Conservation (phyloP, 495 filamentous ascomycete species). For the Penicillium argentinense region DNA sequence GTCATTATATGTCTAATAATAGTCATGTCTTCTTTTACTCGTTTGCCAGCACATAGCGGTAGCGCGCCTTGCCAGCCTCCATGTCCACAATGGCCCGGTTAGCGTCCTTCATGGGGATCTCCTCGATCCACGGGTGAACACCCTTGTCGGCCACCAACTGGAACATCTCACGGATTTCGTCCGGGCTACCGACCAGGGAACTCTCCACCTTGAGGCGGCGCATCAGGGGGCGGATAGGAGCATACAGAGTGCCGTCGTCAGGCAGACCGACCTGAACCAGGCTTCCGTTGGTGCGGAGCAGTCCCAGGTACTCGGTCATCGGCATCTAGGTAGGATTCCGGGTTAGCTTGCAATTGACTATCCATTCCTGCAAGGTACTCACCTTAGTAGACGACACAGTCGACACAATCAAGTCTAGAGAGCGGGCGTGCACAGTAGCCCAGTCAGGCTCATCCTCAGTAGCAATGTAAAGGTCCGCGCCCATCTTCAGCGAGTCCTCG, state of each 20-base stretch:
- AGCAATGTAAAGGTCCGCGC: conserved; percentile 71
- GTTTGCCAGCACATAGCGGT: conserved; percentile 74
- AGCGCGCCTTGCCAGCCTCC: conserved; percentile 67
- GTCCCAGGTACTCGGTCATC: conserved; percentile 62
- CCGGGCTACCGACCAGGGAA: conserved; percentile 68
- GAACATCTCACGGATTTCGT: conserved; percentile 81
- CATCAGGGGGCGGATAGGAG: conserved; percentile 59
- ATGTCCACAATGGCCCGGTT: conserved; percentile 72
- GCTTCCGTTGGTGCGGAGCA: conserved; percentile 67
- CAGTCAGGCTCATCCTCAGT: conserved; percentile 78
- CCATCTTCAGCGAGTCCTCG: conserved; percentile 65
- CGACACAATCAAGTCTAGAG: conserved; percentile 76
- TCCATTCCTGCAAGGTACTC: conserved; percentile 2
- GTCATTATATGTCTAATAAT: not conserved
- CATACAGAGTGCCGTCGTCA: conserved; percentile 64
- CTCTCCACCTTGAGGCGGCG: conserved; percentile 70
- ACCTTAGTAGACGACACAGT: conserved; percentile 71
- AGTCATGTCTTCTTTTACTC: conserved; percentile 24
- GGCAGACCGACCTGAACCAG: conserved; percentile 80
- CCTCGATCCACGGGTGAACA: conserved; percentile 70
- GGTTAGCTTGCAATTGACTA: conserved; percentile 1
- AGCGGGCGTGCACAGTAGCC: conserved; percentile 61
- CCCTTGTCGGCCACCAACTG: conserved; percentile 69
- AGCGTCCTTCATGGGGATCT: conserved; percentile 70
- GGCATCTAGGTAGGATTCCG: conserved; percentile 59